Conservation (phyloP, 768 basidiomycete genomes). For the Rubroboletus pulcherrimus region DNA sequence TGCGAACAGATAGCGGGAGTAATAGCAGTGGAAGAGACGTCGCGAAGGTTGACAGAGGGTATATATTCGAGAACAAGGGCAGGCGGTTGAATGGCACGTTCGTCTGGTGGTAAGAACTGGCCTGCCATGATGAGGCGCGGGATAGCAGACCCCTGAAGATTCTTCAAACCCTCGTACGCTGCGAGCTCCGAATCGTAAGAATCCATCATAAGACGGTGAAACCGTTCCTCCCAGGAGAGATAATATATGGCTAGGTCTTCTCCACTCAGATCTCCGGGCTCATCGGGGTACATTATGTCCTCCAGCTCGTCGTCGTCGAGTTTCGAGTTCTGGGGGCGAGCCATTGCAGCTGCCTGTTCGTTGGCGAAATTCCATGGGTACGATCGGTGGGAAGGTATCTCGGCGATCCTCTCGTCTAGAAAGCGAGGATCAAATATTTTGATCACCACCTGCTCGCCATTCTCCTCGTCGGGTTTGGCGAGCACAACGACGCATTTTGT, state of each 20-base stretch:
- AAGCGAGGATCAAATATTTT: conserved; percentile 10
- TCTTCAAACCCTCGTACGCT: background rate
- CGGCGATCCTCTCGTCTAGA: background rate
- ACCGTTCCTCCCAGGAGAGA: background rate
- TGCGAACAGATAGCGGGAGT: background rate
- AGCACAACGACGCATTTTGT: conserved; percentile 1
- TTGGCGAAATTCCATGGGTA: background rate
- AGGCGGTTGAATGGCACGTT: background rate
- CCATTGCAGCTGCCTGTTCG: background rate
- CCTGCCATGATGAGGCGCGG: background rate
- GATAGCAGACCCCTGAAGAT: conserved; percentile 1
- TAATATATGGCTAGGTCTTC: background rate
- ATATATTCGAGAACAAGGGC: conserved; percentile 5
- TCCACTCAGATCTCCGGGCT: background rate
- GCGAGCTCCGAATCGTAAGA: background rate
- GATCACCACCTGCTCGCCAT: background rate
- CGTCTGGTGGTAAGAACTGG: background rate
- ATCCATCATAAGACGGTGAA: background rate
- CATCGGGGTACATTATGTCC: background rate
- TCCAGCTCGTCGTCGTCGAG: background rate
- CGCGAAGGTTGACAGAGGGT: background rate
- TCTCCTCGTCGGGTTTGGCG: background rate
- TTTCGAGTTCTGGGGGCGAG: background rate
- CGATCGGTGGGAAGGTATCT: background rate
- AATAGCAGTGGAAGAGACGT: background rate